A percentile compares a stretch with the other conserved stretches of the same genome.
phyloP scores from a whole-genome alignment of 2,329 filamentous ascomycete genomes.

The Phyllosticta citriasiana region DNA sequence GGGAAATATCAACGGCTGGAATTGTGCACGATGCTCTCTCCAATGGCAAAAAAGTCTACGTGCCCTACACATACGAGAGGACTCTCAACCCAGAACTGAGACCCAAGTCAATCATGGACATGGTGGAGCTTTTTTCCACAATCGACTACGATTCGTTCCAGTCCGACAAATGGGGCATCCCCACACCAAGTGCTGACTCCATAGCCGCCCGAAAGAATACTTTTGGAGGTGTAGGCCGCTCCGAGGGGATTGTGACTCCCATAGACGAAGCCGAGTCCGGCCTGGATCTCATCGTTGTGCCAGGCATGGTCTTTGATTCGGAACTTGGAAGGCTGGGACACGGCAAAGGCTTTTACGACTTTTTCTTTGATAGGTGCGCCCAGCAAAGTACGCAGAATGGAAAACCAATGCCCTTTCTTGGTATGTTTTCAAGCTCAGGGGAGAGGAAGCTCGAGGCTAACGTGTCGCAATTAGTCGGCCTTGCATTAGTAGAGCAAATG shows the following conservation, averaged over 20 bases:
- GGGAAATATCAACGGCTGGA: slow-evolving; percentile 72
- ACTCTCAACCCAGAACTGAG: slow-evolving; percentile 24
- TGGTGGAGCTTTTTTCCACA: slow-evolving; percentile 68
- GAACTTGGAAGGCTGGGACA: slow-evolving; percentile 72
- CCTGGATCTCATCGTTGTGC: slow-evolving; percentile 82
- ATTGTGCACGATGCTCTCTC: slow-evolving; percentile 74
- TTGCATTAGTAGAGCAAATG: slow-evolving; percentile 80
- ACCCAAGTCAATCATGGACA: slow-evolving; percentile 76
- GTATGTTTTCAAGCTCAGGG: slow-evolving; percentile 26
- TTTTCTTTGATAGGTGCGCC: slow-evolving; percentile 71
- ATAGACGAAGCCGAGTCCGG: slow-evolving; percentile 24
- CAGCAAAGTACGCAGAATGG: slow-evolving; percentile 25
- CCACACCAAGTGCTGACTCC: slow-evolving; percentile 61
- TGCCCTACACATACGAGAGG: slow-evolving; percentile 67
- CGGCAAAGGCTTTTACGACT: slow-evolving; percentile 95
- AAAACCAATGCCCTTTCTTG: slow-evolving; percentile 46
- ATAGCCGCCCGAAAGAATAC: slow-evolving; percentile 60
- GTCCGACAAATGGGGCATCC: slow-evolving; percentile 86
- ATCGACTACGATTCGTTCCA: slow-evolving; percentile 69
- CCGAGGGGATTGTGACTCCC: slow-evolving; percentile 25
- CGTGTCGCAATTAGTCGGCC: slow-evolving; percentile 47
- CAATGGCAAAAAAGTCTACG: slow-evolving; percentile 74
- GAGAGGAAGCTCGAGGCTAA: slow-evolving; percentile 1
- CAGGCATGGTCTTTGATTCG: slow-evolving; percentile 83
- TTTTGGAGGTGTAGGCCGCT: slow-evolving; percentile 52